Evolutionary conservation across 208 protist species (phyloP).

Genomic region (Naegleria gruberi): DNA sequence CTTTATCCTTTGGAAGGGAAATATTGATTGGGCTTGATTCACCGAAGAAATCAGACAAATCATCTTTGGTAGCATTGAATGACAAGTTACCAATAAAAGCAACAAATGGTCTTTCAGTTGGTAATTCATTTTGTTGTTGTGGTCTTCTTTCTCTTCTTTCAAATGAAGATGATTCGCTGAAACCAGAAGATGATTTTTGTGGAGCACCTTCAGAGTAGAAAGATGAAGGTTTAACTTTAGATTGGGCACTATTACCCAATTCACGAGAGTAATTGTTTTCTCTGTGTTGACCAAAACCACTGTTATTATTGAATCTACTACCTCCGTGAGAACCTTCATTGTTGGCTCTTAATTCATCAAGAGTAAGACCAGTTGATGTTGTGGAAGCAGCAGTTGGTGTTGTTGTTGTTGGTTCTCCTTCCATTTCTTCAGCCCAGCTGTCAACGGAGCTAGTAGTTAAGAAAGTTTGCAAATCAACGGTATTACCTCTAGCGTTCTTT

Average conservation of each 20-base stretch:
- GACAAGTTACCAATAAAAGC: not conserved
- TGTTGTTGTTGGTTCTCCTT: not conserved
- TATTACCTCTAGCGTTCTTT: not conserved
- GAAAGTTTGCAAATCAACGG: not conserved
- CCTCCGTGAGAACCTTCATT: not conserved
- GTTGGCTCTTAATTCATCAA: not conserved
- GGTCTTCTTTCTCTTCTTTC: not conserved
- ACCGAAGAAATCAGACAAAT: not conserved
- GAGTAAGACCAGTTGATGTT: not conserved
- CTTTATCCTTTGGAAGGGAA: not conserved
- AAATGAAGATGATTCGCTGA: not conserved
- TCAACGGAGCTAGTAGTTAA: not conserved
- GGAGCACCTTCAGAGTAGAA: not conserved
- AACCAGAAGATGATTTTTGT: not conserved
- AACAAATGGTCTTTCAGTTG: slow-evolving; percentile 11
- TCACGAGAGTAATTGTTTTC: not conserved
- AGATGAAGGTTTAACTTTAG: not conserved
- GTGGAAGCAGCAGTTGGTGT: not conserved
- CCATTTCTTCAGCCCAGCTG: not conserved
- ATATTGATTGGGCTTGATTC: not conserved
- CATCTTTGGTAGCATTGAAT: slow-evolving; percentile 1
- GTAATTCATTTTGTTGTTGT: not conserved
- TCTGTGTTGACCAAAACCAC: not conserved
- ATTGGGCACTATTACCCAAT: not conserved
- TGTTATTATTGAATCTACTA: not conserved